phyloP scores from a whole-genome alignment of 371 early-diverging fungal species.

The Rhizopus delemar region DNA sequence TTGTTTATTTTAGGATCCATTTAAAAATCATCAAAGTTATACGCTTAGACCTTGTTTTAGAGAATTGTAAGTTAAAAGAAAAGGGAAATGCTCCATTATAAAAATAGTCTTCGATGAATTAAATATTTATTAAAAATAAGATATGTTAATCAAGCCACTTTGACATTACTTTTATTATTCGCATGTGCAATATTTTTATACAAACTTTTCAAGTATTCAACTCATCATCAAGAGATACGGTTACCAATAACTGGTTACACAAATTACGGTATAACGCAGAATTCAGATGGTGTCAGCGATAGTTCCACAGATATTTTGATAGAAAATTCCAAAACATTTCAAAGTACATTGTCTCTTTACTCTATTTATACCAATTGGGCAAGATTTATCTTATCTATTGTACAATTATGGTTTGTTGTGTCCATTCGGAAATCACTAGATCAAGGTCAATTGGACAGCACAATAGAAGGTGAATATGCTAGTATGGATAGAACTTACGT shows the following conservation, averaged over 20 bases:
- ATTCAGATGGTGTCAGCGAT: background rate
- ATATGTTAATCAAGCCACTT: no score
- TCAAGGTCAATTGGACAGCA: background rate
- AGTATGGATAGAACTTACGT: conserved; percentile 11
- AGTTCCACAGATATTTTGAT: no score
- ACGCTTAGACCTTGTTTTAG: no score
- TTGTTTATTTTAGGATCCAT: no score
- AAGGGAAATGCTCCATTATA: background rate
- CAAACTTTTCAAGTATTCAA: background rate
- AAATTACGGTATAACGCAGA: conserved; percentile 1
- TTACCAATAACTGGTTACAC: background rate
- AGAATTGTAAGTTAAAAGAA: conserved; percentile 6
- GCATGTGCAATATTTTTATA: no score
- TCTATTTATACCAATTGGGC: conserved; percentile 2
- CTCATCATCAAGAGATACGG: background rate
- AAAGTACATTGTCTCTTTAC: background rate
- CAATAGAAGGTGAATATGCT: background rate
- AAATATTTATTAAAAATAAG: no score
- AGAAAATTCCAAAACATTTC: no score
- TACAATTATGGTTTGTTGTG: conserved; percentile 9
- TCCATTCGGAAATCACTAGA: background rate
- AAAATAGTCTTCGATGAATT: background rate
- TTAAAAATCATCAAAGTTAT: no score
- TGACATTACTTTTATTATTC: no score
- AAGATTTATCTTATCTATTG: conserved; percentile 9